phyloP scores from a whole-genome alignment of 805 yeast species.

The Saccharomycopsis babjevae region DNA sequence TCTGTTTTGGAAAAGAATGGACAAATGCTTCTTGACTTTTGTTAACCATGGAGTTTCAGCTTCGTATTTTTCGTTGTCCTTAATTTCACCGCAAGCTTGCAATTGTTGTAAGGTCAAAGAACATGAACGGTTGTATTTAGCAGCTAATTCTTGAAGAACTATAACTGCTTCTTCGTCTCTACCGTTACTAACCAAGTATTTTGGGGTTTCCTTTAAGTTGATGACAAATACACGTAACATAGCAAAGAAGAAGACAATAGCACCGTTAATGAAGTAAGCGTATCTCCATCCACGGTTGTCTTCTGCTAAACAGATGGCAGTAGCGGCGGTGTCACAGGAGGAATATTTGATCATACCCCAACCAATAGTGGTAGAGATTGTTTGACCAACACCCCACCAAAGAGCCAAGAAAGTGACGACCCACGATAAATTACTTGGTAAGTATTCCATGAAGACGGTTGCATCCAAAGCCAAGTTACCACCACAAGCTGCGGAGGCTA shows the following conservation, averaged over 20 bases:
- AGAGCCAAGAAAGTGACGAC: constrained; percentile 42
- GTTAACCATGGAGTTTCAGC: constrained; percentile 22
- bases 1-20: constrained; percentile 37
- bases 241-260: constrained; percentile 39
- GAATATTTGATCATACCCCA: constrained; percentile 47
- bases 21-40: constrained; percentile 29
- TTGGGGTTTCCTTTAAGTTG: constrained; percentile 45
- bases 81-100: constrained; percentile 33
- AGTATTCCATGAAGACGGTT: constrained; percentile 41
- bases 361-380: constrained; percentile 39
- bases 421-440: constrained; percentile 43
- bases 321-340: constrained; percentile 35
- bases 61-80: constrained; percentile 17
- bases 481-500: constrained; percentile 39
- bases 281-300: constrained; percentile 57
- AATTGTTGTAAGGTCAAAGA: constrained; percentile 41
- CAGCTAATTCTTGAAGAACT: constrained; percentile 38
- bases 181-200: constrained; percentile 42
- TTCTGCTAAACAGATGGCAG: constrained; percentile 33
- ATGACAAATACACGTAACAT: constrained; percentile 37
- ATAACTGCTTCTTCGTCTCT: constrained; percentile 39
- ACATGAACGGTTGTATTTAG: constrained; percentile 32
- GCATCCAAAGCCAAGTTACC: constrained; percentile 50
- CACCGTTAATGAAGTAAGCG: constrained; percentile 43
- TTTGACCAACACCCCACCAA: constrained; percentile 59